These are phyloP conservation scores for Alternaria metachromatica DNA, from an alignment of 2,329 filamentous ascomycete genomes.

Conservation along the genomic window DNA sequence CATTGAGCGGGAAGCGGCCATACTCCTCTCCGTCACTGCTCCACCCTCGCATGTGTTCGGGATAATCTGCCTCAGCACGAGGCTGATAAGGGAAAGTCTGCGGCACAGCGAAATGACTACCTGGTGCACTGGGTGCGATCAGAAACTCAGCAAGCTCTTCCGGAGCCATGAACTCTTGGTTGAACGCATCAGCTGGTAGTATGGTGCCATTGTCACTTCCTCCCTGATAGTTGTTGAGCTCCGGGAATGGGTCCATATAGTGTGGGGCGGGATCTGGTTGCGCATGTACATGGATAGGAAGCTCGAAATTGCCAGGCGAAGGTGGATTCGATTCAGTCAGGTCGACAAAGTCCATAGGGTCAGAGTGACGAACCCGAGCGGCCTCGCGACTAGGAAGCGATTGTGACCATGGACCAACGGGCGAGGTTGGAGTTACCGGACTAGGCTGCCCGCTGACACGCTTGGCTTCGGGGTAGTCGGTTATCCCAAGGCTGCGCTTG, in stretches of 20 bases:
- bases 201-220: slow-evolving; percentile 5
- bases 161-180: slow-evolving; percentile 32
- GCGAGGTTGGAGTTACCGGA: slow-evolving; percentile 30
- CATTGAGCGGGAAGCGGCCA: slow-evolving; percentile 19
- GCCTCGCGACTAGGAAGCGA: slow-evolving; percentile 8
- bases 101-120: slow-evolving; percentile 22
- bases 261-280: not conserved
- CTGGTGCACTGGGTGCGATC: slow-evolving; percentile 18
- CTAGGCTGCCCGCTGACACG: slow-evolving; percentile 32
- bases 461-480: slow-evolving; percentile 31
- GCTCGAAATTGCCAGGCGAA: slow-evolving; percentile 6
- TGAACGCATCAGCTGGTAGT: slow-evolving; percentile 22
- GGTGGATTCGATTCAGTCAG: slow-evolving; percentile 34
- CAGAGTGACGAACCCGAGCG: not conserved
- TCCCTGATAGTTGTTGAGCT: slow-evolving; percentile 9
- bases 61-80: not conserved
- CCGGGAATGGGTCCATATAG: slow-evolving; percentile 11
- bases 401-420: slow-evolving; percentile 12
- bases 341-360: slow-evolving; percentile 11
- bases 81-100: not conserved
- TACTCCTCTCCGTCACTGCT: slow-evolving; percentile 24
- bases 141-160: slow-evolving; percentile 42
- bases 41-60: not conserved
- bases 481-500: slow-evolving; percentile 33
- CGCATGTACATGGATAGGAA: not conserved